These are phyloP conservation scores for Skeletonema marinoi DNA, from an alignment of 108 stramenopile species.

Conservation along the genomic window DNA sequence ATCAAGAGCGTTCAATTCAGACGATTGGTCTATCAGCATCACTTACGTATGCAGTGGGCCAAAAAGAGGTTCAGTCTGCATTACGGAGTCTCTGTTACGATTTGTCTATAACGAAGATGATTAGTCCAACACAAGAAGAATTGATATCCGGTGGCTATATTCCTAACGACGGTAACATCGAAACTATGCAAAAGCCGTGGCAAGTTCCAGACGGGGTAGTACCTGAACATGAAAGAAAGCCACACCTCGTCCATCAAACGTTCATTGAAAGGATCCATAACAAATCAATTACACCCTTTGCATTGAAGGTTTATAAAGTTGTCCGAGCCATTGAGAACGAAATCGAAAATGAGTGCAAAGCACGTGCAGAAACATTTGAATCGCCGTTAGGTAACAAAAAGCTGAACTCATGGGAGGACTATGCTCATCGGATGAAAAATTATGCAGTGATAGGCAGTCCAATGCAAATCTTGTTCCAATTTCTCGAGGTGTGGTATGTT, in stretches of 20 bases:
- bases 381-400: slow-evolving; percentile 37
- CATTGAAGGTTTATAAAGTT: slow-evolving; percentile 35
- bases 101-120: slow-evolving; percentile 48
- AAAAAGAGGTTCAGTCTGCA: slow-evolving; percentile 35
- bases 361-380: slow-evolving; percentile 9
- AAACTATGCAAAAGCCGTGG: slow-evolving; percentile 36
- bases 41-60: slow-evolving; percentile 56
- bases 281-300: slow-evolving; percentile 29
- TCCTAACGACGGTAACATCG: slow-evolving; percentile 37
- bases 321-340: slow-evolving; percentile 28
- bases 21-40: slow-evolving; percentile 63
- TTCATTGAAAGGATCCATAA: slow-evolving; percentile 49
- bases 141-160: slow-evolving; percentile 48
- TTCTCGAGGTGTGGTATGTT: slow-evolving; percentile 51
- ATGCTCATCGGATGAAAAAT: slow-evolving; percentile 20
- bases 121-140: slow-evolving; percentile 51
- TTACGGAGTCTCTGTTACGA: slow-evolving; percentile 52
- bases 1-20: slow-evolving; percentile 31
- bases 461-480: slow-evolving; percentile 8
- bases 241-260: slow-evolving; percentile 49
- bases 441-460: not conserved
- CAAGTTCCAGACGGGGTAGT: slow-evolving; percentile 43
- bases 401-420: slow-evolving; percentile 42
- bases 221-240: slow-evolving; percentile 9
- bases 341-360: slow-evolving; percentile 5